Evolutionary conservation across 352 stramenopile species (phyloP).

Genomic region (Phytophthora hibernalis): DNA sequence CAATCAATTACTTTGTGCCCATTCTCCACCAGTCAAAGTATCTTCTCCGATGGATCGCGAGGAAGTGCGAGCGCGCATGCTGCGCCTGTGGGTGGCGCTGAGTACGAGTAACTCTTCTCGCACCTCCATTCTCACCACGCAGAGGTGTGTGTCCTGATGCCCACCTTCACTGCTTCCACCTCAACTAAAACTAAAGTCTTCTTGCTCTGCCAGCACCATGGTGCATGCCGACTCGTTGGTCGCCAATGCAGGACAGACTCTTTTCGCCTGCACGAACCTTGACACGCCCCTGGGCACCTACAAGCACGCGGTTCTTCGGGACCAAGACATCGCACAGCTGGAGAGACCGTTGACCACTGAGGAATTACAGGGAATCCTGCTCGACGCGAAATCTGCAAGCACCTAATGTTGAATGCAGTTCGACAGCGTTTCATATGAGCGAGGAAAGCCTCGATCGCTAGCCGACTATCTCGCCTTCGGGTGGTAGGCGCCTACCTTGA

Average conservation of each 20-base stretch:
- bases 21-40: slow-evolving; percentile 8
- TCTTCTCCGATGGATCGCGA: slow-evolving; percentile 42
- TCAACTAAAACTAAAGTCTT: slow-evolving; percentile 7
- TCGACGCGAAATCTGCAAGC: slow-evolving; percentile 19
- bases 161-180: not conserved
- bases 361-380: slow-evolving; percentile 33
- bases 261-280: slow-evolving; percentile 66
- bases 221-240: slow-evolving; percentile 49
- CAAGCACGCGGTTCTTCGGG: slow-evolving; percentile 61
- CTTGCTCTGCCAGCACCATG: slow-evolving; percentile 46
- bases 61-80: slow-evolving; percentile 58
- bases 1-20: slow-evolving; percentile 28
- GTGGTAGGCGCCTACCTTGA: not conserved
- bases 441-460: too few relatives aligned
- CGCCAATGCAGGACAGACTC: slow-evolving; percentile 68
- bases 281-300: slow-evolving; percentile 74
- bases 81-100: slow-evolving; percentile 59
- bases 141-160: slow-evolving; percentile 37
- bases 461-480: too few relatives aligned
- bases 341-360: slow-evolving; percentile 40
- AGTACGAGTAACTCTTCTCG: slow-evolving; percentile 13
- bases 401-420: not conserved
- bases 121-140: slow-evolving; percentile 60
- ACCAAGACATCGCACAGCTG: slow-evolving; percentile 59
- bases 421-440: too few relatives aligned